Conservation (phyloP, 495 filamentous ascomycete genomes). For the Hypoxylon crocopeplum region DNA sequence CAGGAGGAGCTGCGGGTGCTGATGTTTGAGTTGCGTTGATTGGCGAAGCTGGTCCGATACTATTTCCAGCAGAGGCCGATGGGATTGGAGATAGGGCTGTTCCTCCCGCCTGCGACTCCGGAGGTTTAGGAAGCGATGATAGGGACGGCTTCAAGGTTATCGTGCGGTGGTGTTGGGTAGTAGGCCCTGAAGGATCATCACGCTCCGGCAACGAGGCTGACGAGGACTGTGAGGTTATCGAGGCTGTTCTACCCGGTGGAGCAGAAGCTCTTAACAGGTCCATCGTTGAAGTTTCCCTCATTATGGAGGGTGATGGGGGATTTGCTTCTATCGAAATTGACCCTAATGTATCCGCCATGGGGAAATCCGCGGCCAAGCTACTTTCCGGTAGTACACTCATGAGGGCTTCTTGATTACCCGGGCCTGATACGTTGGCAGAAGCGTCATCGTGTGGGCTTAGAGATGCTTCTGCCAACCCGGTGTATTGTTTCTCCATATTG, state of each 20-base stretch:
- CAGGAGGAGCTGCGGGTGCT: background rate
- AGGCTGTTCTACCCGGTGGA: slow-evolving; percentile 31
- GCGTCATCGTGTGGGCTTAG: slow-evolving; percentile 17
- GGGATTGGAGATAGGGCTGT: slow-evolving; percentile 30
- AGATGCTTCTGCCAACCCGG: slow-evolving; percentile 20
- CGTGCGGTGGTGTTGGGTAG: slow-evolving; percentile 12
- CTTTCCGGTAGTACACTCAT: slow-evolving; percentile 18
- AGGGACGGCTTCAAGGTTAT: slow-evolving; percentile 34
- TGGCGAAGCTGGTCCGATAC: slow-evolving; percentile 18
- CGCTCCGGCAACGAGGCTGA: slow-evolving; percentile 21
- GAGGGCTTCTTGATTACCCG: slow-evolving; percentile 27
- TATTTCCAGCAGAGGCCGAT: slow-evolving; percentile 31
- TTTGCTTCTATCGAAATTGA: slow-evolving; percentile 26
- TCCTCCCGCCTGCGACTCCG: slow-evolving; percentile 21
- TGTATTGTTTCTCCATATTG: slow-evolving; percentile 32
- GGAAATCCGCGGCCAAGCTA: slow-evolving; percentile 21
- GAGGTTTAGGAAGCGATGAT: slow-evolving; percentile 29
- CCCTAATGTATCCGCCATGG: slow-evolving; percentile 24
- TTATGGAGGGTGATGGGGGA: slow-evolving; percentile 16
- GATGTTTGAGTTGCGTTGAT: background rate
- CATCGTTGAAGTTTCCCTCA: slow-evolving; percentile 26
- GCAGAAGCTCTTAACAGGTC: slow-evolving; percentile 33
- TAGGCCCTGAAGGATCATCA: slow-evolving; percentile 2
- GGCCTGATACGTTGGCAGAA: slow-evolving; percentile 7
- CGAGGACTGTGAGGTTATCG: slow-evolving; percentile 32